Conservation (phyloP, 2,329 filamentous ascomycete species). For the Metarhizium humberi region DNA sequence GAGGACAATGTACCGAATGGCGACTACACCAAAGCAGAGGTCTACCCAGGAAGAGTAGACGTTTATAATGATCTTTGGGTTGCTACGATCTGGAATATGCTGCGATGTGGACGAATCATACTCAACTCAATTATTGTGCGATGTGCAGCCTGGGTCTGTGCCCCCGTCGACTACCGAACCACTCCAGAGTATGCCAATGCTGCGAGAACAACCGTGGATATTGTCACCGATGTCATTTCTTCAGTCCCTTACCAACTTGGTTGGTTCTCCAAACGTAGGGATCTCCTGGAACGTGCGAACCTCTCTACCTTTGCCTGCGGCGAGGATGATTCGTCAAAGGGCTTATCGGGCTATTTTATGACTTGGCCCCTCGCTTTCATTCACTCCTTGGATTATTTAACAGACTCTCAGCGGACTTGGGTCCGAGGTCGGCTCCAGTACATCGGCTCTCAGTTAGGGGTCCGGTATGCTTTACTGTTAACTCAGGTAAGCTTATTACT, state of each 20-base stretch:
- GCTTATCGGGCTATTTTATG: constrained; percentile 48
- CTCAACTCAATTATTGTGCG: constrained; percentile 47
- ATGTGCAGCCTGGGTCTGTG: constrained; percentile 51
- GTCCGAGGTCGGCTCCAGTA: constrained; percentile 41
- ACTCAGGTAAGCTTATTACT: constrained; percentile 33
- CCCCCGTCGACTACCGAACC: constrained; percentile 52
- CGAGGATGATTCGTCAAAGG: constrained; percentile 40
- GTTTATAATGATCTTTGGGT: constrained; percentile 50
- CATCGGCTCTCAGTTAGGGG: constrained; percentile 46
- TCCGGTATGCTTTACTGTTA: constrained; percentile 48
- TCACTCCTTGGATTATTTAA: constrained; percentile 47
- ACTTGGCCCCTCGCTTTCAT: constrained; percentile 49
- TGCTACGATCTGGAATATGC: constrained; percentile 48
- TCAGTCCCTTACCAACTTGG: constrained; percentile 53
- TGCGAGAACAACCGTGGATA: constrained; percentile 38
- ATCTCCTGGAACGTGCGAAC: constrained; percentile 29
- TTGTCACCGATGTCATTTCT: constrained; percentile 50
- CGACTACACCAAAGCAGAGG: constrained; percentile 43
- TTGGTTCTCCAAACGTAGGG: constrained; percentile 40
- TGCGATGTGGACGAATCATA: constrained; percentile 43
- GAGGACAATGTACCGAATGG: constrained; percentile 42
- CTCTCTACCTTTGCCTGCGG: constrained; percentile 39
- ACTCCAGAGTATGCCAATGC: constrained; percentile 52
- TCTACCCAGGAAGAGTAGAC: constrained; percentile 52
- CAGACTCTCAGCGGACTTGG: constrained; percentile 49